Percentiles rank a stretch among this genome's conserved stretches.
These are phyloP conservation scores for Ascochyta lentis DNA, from an alignment of 2,329 filamentous ascomycete species.

Conservation along the genomic window DNA sequence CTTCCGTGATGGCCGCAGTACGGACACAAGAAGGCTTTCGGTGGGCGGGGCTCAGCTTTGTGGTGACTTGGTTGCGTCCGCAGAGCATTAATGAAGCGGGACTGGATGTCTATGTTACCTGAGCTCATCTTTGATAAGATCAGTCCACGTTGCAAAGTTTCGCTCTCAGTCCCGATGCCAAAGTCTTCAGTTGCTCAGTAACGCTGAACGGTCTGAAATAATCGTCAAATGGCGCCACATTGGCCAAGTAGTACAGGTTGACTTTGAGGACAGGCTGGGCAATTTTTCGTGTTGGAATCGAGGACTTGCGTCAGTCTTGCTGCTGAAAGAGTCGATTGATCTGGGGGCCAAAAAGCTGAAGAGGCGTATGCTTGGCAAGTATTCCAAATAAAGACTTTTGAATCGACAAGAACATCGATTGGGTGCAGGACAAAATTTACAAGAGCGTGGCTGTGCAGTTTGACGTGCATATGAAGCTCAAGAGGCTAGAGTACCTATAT, in stretches of 20 bases:
- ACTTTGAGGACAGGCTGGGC: background rate
- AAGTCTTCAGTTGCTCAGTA: conserved; percentile 3
- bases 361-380: background rate
- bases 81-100: conserved; percentile 35
- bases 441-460: background rate
- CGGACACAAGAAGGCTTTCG: conserved; percentile 37
- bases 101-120: conserved; percentile 30
- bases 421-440: background rate
- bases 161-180: conserved; percentile 9
- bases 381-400: background rate
- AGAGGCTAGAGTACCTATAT: background rate
- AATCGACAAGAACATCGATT: background rate
- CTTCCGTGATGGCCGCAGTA: conserved; percentile 35
- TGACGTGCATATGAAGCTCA: background rate
- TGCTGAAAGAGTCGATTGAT: background rate
- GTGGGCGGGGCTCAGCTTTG: conserved; percentile 27
- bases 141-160: conserved; percentile 3
- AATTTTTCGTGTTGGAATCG: no score
- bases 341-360: background rate
- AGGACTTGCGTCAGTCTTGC: background rate
- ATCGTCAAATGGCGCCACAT: conserved; percentile 8
- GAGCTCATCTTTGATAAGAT: conserved; percentile 22
- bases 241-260: background rate
- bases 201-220: background rate
- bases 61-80: conserved; percentile 29